Conservation (phyloP, 768 basidiomycete species). For the Termitomyces sp. region DNA sequence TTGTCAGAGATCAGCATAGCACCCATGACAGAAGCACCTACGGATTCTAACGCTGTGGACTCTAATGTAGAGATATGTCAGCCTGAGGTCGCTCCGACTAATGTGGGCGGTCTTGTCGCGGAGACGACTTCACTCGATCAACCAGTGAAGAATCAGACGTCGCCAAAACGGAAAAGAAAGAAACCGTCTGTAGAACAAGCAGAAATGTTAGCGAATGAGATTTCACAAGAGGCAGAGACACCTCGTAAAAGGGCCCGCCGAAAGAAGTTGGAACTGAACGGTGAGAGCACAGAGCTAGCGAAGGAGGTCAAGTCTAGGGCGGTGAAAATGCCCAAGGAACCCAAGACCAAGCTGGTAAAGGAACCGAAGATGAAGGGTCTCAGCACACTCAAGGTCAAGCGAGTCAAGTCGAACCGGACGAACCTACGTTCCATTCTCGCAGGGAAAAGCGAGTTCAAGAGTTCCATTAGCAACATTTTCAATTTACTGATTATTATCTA, state of each 20-base stretch:
- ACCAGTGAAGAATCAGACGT: neutral
- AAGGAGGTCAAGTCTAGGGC: neutral
- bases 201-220: neutral
- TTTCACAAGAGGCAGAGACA: neutral
- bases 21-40: neutral
- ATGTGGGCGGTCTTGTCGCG: no score
- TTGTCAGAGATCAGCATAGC: neutral
- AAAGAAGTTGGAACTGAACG: neutral
- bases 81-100: neutral
- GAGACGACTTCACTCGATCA: neutral
- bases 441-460: constrained; percentile 2
- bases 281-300: neutral
- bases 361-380: neutral
- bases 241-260: neutral
- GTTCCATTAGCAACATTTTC: neutral
- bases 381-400: neutral
- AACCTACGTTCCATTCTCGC: neutral
- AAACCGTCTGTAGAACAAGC: neutral
- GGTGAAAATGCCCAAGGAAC: constrained; percentile 1
- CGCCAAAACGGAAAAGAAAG: neutral
- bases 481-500: neutral
- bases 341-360: neutral
- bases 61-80: neutral
- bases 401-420: neutral
- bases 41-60: neutral